Conservation (phyloP, 148 eudicot genomes). For the Amaranthus hypochondriacus region DNA sequence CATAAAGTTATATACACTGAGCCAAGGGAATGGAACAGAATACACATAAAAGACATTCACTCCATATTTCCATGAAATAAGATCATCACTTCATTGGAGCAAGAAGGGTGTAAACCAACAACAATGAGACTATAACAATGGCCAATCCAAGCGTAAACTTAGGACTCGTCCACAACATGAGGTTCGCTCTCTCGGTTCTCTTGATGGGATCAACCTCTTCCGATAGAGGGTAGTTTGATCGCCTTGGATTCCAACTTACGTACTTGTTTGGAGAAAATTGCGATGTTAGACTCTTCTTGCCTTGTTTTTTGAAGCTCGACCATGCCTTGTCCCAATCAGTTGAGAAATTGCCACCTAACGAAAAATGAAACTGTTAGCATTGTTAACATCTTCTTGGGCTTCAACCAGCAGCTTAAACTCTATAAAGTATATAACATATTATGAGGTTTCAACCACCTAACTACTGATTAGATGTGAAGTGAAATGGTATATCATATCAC, state of each 20-base stretch:
- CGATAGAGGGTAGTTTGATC: slow-evolving; percentile 75
- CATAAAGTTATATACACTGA: slow-evolving; percentile 14
- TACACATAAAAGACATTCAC: neutral
- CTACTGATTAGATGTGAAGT: neutral
- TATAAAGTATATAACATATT: neutral
- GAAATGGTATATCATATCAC: neutral
- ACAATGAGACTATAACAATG: slow-evolving; percentile 62
- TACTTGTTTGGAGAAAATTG: slow-evolving; percentile 72
- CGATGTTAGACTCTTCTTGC: slow-evolving; percentile 53
- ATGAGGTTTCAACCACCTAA: neutral
- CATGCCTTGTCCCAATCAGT: slow-evolving; percentile 98
- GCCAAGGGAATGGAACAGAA: neutral
- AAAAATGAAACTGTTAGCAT: neutral
- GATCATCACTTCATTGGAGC: slow-evolving; percentile 50
- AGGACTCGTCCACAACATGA: slow-evolving; percentile 90
- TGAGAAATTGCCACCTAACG: slow-evolving; percentile 51
- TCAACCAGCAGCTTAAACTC: neutral
- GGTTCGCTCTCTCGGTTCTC: slow-evolving; percentile 84
- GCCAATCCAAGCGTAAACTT: slow-evolving; percentile 70
- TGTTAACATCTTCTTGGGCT: neutral
- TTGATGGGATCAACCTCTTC: slow-evolving; percentile 98
- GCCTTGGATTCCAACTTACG: slow-evolving; percentile 92
- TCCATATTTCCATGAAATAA: neutral
- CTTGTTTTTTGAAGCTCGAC: slow-evolving; percentile 79
- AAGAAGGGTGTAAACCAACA: slow-evolving; percentile 74